phyloP scores from a whole-genome alignment of 2,329 filamentous ascomycete species.

The Hymenoscyphus albidus region DNA sequence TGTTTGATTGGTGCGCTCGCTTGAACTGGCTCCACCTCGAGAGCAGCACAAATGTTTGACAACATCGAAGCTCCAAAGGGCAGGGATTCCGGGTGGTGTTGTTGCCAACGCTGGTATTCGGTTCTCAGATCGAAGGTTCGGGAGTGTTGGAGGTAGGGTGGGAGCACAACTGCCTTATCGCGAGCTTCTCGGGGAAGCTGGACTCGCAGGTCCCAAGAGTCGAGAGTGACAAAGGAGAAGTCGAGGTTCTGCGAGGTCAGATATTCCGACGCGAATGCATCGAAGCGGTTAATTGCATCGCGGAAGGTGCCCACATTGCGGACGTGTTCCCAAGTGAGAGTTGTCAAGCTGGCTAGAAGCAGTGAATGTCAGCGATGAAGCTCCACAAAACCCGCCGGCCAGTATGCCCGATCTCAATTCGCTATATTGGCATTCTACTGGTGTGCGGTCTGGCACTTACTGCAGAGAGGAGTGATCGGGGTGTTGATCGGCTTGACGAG shows the following conservation, averaged over 20 bases:
- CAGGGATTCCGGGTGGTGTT: constrained; percentile 94
- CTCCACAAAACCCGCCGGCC: background rate
- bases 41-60: constrained; percentile 94
- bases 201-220: constrained; percentile 96
- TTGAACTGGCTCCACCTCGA: constrained; percentile 97
- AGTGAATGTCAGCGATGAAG: constrained; percentile 21
- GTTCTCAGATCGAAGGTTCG: constrained; percentile 94
- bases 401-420: background rate
- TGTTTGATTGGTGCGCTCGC: constrained; percentile 98
- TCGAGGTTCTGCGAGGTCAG: constrained; percentile 87
- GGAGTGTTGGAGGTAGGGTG: constrained; percentile 95
- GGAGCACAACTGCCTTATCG: constrained; percentile 95
- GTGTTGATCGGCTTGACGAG: constrained; percentile 99
- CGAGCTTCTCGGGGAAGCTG: constrained; percentile 96
- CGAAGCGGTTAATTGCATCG: constrained; percentile 93
- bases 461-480: constrained; percentile 96
- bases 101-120: constrained; percentile 98
- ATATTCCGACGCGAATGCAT: constrained; percentile 88
- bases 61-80: constrained; percentile 94
- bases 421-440: constrained; percentile 15
- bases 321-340: constrained; percentile 98
- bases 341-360: constrained; percentile 82
- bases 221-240: constrained; percentile 97
- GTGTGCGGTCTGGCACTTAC: constrained; percentile 57
- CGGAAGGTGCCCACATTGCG: constrained; percentile 95